Percentiles rank a stretch among this genome's conserved stretches.
phyloP scores from a whole-genome alignment of 352 stramenopile species.

The Globisporangium paroecandrum region DNA sequence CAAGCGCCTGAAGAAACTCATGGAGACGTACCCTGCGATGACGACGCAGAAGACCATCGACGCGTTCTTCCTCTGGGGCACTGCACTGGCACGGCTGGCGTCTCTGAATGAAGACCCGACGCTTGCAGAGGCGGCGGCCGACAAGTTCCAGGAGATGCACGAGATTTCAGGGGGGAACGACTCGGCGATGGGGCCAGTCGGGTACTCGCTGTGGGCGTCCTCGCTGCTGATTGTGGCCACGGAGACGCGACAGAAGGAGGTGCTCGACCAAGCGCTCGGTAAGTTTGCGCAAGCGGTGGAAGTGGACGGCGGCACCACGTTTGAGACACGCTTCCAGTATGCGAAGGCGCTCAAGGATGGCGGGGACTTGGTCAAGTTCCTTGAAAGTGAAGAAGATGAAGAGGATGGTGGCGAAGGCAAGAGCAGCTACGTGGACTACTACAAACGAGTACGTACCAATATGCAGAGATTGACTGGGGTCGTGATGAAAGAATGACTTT shows the following conservation, averaged over 20 bases:
- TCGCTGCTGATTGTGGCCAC: conserved; percentile 75
- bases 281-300: conserved; percentile 74
- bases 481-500: background rate
- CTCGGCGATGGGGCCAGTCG: conserved; percentile 65
- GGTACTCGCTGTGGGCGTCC: conserved; percentile 76
- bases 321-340: conserved; percentile 79
- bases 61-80: conserved; percentile 80
- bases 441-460: conserved; percentile 15
- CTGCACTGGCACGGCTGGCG: conserved; percentile 63
- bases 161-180: conserved; percentile 43
- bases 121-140: conserved; percentile 59
- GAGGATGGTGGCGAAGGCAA: background rate
- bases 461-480: no score
- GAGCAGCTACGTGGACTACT: conserved; percentile 17
- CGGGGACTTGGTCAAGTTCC: conserved; percentile 62
- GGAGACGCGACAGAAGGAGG: conserved; percentile 50
- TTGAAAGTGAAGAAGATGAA: conserved; percentile 27
- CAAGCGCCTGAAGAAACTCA: conserved; percentile 77
- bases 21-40: conserved; percentile 59
- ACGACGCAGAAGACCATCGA: conserved; percentile 55
- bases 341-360: conserved; percentile 72
- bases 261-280: conserved; percentile 54
- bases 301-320: conserved; percentile 79
- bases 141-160: conserved; percentile 84
- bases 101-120: conserved; percentile 75